Evolutionary conservation across 202 grass and related monocot genomes (phyloP), one percentile per base, ranked within the genome.

Genomic region (Carex sylvatica): DNA sequence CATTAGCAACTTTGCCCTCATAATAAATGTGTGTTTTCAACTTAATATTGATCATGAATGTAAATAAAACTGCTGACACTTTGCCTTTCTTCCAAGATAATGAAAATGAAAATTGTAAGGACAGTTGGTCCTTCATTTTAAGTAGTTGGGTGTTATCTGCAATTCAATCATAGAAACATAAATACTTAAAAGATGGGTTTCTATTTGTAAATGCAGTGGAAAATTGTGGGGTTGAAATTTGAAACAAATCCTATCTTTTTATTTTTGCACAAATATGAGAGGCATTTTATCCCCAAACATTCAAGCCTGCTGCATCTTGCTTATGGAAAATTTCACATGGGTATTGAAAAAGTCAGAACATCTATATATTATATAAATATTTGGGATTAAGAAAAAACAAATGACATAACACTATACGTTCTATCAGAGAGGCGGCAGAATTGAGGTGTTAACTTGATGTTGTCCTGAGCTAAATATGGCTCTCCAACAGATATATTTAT

Each of bases 401-500:
- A 68, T 56, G 56, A 55, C 8, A 36, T 33, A 82, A 53, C 18
- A 68, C 33, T 28, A 5, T 90, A 94, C 94, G 88, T 97, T 74
- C 80, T 88, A 87, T 97, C 94, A 26, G 92, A 93, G 58, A 98
- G 89, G 49, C 95, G 92, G 78, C 92, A 98, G 73, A 90, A 82
- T 49, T 98, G 89, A 2, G 95, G 95, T 2, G 82, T 92, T 66
- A 93, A 81, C 10, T 60, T 16, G 53, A 90, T 80, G 16, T 30
- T 24, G 65, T 70, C 85, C 35, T 65, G 83, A 80, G 67, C 65
- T 36, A 92, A 46, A 0, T 78, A 73, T 13, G 96, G 92, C 51
- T 14, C 63, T 0, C 81, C 95, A 75, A 98, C 42, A 18, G 2
- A 15, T 53, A 98, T 91, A 36, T 82, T 67, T 2, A 65, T 81